Base-by-base conservation (phyloP, 2,329 filamentous ascomycete genomes). In the Microascus cirrosus region DNA sequence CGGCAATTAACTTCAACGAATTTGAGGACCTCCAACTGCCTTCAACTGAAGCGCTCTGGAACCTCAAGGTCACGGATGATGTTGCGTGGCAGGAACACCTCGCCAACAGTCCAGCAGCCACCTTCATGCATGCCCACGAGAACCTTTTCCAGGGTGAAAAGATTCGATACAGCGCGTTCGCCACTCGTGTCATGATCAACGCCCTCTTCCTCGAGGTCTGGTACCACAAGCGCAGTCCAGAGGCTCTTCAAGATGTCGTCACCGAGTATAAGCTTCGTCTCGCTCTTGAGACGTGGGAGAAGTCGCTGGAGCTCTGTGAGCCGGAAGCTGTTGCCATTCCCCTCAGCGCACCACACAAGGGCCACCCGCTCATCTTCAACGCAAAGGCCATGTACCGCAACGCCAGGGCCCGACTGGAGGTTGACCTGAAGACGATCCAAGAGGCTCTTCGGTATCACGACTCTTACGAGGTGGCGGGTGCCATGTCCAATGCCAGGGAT, bases 211-310 rank as follows among this genome's bases (percentile, higher is more conserved):
- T 99, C 54, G 94, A 97, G 72, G 93, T 97, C 2, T 99, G 94
- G 94, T 95, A 96, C 69, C 90, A 97, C 77, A 96, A 96, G 82
- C 89, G 94, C 68, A 96, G 90, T 71, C 93, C 93, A n/a, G 92
- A 97, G 70, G 92, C 93, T 55, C 79, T 97, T 48, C 94, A 97
- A 73, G 93, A 97, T 68, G 92, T 97, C 45, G 93, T 97, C 52
- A 95, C 93, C 3, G 94, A 97, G 74, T 97, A 96, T 81, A 97
- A 96, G 78, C 86, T 99, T 61, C 85, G 94, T 59, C 83, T 96
- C 57, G 94, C 94, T 55, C 79, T 99, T 57, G 93, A 97, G 75
- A 96, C 93, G n/a, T 99, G 94, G 94, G 91, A 97, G 77, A 95
- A 89, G 74, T 96, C 93, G 48, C 82, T 97, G 24, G 90, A 95